phyloP scores from a whole-genome alignment of 768 basidiomycete species.

The Ramaria sp. region DNA sequence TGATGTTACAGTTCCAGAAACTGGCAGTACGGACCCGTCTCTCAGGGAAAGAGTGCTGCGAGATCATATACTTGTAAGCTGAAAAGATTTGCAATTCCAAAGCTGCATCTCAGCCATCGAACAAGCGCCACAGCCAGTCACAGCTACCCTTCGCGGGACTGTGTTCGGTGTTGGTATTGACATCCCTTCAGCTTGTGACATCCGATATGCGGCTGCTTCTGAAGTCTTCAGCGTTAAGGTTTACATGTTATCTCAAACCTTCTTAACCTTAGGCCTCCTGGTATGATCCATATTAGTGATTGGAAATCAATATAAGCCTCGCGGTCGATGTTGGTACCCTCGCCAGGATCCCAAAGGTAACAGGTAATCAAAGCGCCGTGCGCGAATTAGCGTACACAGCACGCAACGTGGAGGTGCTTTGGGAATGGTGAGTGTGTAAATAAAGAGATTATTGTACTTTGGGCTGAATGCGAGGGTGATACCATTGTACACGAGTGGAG shows the following conservation, averaged over 20 bases:
- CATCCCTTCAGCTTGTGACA: constrained; percentile 64
- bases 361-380: constrained; percentile 60
- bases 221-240: constrained; percentile 62
- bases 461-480: no score
- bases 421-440: no score
- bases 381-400: constrained; percentile 72
- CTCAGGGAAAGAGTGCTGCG: constrained; percentile 40
- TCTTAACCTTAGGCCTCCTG: neutral
- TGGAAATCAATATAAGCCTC: constrained; percentile 83
- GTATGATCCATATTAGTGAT: no score
- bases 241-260: neutral
- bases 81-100: constrained; percentile 44
- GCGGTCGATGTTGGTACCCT: constrained; percentile 85
- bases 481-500: no score
- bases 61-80: constrained; percentile 29
- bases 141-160: constrained; percentile 68
- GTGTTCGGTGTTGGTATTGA: constrained; percentile 74
- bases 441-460: no score
- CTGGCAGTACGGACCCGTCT: constrained; percentile 34
- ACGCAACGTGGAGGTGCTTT: no score
- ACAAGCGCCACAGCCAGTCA: constrained; percentile 65
- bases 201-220: constrained; percentile 60
- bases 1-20: constrained; percentile 2
- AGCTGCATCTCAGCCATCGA: constrained; percentile 56
- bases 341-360: constrained; percentile 68